Evolutionary conservation across 495 filamentous ascomycete species (phyloP), one percentile per base, ranked within the genome.

Genomic region (Penicillium verhagenii): DNA sequence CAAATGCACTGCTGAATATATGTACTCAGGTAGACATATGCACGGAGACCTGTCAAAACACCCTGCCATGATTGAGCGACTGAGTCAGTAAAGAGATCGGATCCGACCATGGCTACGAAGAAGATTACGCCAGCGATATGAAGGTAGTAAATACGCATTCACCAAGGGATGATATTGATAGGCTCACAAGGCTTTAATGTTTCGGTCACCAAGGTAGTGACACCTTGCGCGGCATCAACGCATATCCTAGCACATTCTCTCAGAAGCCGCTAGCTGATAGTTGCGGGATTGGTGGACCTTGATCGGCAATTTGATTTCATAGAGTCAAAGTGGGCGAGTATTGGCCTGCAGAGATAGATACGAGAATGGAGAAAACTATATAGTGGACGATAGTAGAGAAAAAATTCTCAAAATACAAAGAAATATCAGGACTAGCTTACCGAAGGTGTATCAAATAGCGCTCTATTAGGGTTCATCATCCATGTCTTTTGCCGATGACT

Each of bases 401-500:
- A 6, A 5, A 42, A 42, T 42, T 20, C 38, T 14, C 18, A 42
- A 42, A 26, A 20, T 45, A 20, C 42, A 45, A 45, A 45, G 10
- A 23, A 14, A 45, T 11, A 45, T 45, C 10, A 47, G 24, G 14
- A 49, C 13, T 35, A 19, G 37, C 25, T 24, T 59, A 65, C 62
- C 62, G 58, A 49, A 61, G 43, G 38, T 65, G 62, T 1, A 65
- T 35, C 49, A 61, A 35, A 39, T 65, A 65, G 45, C 58, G 21
- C 49, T 61, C 49, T 38, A 28, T 46, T 49, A 38, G 55, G 42
- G 49, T 37, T 16, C 25, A 42, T 60, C 60, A 68, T 68, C 65
- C 65, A 68, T n/a, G 65, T 66, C 48, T 68, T 58, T 6, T 66
- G 65, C 23, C 55, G 58, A 50, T 64, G 58, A 26, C 40, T 61